Base-by-base conservation (phyloP, 495 filamentous ascomycete species). In the Pseudevernia furfuracea region DNA sequence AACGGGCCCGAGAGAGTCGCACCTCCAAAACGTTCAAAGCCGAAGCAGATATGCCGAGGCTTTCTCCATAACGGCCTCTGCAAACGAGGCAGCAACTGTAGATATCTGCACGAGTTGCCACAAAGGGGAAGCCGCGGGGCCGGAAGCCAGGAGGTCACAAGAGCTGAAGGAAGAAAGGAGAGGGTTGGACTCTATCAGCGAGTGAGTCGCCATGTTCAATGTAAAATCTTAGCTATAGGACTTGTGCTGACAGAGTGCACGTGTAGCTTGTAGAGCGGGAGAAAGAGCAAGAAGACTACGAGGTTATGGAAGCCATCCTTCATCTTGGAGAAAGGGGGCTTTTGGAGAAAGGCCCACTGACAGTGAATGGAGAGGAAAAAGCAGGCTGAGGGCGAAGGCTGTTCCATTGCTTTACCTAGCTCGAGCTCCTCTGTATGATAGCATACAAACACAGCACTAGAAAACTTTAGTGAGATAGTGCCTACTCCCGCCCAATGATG, bases 201-300 rank as follows among this genome's bases (percentile, higher is more conserved):
- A 39, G 65, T 53, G 37, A 41, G 60, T 57, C 21, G 32, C 59
- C 21, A 28, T 58, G 34, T 43, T 49, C 48, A 48, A 37, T n/a
- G 32, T 56, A 19, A 25, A 1, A 14, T n/a, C 30, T 59, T 17
- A 36, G 39, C 52, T 14, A 11, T 12, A 7, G 44, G 25, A 38
- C 30, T 32, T 46, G 66, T 62, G 69, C 68, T 71, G 59, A 71
- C 55, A 19, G 39, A 64, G 21, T 44, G 30, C 25, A 32, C n/a
- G 17, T 30, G 19, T 62, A 82, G 80, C 72, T 82, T 52, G 69
- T 81, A 53, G 78, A 78, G 44, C 79, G 74, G 43, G 77, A 81
- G 64, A 77, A 77, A 62, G 71, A 76, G 59, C 76, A 78, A 44
- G 76, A 80, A 23, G 72, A 79, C 59, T 73, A 72, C 23, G 74